Conservation (phyloP, 1,284 basidiomycete genomes). For the Tilletia setariae region DNA sequence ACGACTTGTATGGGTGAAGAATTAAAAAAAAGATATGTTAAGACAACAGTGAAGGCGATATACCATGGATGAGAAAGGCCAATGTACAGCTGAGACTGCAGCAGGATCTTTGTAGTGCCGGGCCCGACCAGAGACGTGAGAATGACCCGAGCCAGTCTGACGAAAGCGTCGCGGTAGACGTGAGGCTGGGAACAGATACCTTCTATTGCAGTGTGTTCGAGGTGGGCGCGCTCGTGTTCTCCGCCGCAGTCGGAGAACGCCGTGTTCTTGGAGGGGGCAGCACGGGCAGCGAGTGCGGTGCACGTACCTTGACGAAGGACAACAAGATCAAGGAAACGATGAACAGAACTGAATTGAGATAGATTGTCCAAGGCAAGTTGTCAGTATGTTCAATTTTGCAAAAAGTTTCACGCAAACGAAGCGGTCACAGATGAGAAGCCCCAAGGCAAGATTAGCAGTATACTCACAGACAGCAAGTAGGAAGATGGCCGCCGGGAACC, state of each 20-base stretch:
- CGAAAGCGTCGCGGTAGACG: too few relatives aligned
- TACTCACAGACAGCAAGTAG: constrained; percentile 25
- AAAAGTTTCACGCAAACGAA: background rate
- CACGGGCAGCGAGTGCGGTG: constrained; percentile 32
- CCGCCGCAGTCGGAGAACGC: background rate
- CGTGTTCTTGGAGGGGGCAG: constrained; percentile 27
- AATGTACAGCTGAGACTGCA: too few relatives aligned
- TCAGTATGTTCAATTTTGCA: background rate
- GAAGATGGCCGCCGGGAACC: constrained; percentile 40
- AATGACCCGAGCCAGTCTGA: too few relatives aligned
- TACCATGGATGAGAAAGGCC: background rate
- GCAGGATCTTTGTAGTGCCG: too few relatives aligned
- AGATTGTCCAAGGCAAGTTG: background rate
- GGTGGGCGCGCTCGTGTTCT: background rate
- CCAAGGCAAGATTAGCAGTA: too few relatives aligned
- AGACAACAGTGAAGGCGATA: background rate
- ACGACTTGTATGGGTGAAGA: too few relatives aligned
- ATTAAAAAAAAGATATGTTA: too few relatives aligned
- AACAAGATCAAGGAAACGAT: constrained; percentile 26
- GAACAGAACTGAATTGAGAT: constrained; percentile 23
- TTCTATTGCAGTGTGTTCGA: too few relatives aligned
- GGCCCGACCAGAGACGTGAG: too few relatives aligned
- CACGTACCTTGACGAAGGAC: constrained; percentile 36
- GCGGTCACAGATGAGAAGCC: background rate
- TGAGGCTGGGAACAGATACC: too few relatives aligned